Evolutionary conservation across 2,329 filamentous ascomycete species (phyloP).

Genomic region (Botrytis deweyae): DNA sequence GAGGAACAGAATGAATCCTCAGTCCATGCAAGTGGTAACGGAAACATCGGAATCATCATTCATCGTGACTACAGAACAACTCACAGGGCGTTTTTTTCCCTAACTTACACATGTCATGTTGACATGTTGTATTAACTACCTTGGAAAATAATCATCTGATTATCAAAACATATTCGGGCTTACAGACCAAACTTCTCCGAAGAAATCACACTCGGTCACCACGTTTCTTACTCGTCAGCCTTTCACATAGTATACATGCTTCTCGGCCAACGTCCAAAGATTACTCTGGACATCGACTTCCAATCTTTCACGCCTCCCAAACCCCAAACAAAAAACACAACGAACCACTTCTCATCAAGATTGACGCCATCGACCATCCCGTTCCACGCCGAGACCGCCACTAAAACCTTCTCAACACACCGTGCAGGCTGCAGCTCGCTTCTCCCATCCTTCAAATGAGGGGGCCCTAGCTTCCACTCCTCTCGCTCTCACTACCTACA

Average conservation of each 20-base stretch:
- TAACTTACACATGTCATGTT: neutral
- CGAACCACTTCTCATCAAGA: neutral
- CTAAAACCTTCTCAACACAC: neutral
- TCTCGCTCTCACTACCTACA: neutral
- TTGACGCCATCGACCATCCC: neutral
- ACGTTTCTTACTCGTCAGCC: neutral
- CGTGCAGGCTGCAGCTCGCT: conserved; percentile 6
- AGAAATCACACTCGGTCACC: neutral
- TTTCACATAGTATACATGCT: neutral
- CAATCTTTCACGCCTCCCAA: neutral
- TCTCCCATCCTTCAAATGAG: conserved; percentile 4
- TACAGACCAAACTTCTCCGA: neutral
- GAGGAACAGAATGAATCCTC: neutral
- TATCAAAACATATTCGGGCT: neutral
- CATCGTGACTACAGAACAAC: neutral
- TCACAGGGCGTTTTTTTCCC: neutral
- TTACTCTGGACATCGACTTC: neutral
- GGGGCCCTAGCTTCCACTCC: conserved; percentile 3
- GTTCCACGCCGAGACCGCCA: neutral
- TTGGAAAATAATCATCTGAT: conserved; percentile 7
- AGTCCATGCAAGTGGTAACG: neutral
- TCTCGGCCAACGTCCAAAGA: neutral
- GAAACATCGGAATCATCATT: neutral
- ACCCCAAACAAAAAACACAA: neutral
- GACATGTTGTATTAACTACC: neutral